Percentiles rank a stretch among this genome's conserved stretches.
Conservation (phyloP, 2,329 filamentous ascomycete genomes). For the Ceratocystis destructans region DNA sequence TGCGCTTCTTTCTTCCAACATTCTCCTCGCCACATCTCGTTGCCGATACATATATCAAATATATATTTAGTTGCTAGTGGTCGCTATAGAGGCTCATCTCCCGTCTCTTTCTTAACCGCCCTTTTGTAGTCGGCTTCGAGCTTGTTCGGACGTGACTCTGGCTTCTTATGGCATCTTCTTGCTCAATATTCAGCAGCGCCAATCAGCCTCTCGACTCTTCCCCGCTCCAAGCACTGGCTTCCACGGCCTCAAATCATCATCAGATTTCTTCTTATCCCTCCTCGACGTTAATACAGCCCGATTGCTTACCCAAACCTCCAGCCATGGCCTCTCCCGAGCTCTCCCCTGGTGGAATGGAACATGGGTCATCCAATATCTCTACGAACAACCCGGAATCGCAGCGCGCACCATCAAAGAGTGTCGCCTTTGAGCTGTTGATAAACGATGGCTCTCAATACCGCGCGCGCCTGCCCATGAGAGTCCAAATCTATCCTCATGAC, state of each 20-base stretch:
- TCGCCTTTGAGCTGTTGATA: conserved; percentile 66
- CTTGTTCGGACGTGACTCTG: conserved; percentile 2
- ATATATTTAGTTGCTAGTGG: not conserved
- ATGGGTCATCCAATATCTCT: conserved; percentile 8
- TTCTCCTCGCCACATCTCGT: not conserved
- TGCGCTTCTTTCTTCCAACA: conserved; percentile 3
- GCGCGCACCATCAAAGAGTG: conserved; percentile 43
- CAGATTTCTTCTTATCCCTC: conserved; percentile 2
- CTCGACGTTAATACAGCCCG: not conserved
- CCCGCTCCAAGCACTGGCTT: conserved; percentile 14
- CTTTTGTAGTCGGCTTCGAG: not conserved
- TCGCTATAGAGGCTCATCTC: not conserved
- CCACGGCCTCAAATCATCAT: conserved; percentile 10
- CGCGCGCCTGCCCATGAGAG: conserved; percentile 68
- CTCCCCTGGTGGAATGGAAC: conserved; percentile 11
- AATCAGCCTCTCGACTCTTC: conserved; percentile 13
- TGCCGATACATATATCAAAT: conserved; percentile 11
- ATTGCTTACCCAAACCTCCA: not conserved
- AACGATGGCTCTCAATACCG: conserved; percentile 52
- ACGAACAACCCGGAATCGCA: conserved; percentile 10
- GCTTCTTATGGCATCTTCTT: conserved; percentile 17
- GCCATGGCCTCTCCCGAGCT: conserved; percentile 17
- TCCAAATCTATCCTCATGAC: conserved; percentile 89
- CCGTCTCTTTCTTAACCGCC: not conserved
- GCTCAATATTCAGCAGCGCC: conserved; percentile 11